phyloP scores from a whole-genome alignment of 352 stramenopile genomes.

The Globisporangium carolinianum region DNA sequence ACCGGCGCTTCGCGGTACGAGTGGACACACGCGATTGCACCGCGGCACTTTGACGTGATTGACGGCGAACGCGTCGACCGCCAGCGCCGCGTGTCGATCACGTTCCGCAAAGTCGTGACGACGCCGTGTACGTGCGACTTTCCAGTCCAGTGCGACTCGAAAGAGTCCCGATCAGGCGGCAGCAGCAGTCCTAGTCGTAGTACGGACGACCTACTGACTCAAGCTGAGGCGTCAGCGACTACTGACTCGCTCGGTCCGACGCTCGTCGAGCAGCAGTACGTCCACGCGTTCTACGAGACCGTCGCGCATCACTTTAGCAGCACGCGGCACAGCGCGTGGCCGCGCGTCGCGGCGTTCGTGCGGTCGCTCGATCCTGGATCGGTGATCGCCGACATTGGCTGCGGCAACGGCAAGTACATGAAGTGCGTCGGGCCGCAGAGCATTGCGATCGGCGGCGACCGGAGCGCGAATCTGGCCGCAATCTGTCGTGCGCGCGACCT shows the following conservation, averaged over 20 bases:
- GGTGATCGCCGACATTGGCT: constrained; percentile 75
- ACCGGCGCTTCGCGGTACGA: constrained; percentile 77
- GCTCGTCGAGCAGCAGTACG: constrained; percentile 68
- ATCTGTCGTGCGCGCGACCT: constrained; percentile 57
- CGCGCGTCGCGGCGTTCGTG: constrained; percentile 64
- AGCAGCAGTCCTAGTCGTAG: too few relatives aligned
- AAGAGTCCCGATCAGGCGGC: too few relatives aligned
- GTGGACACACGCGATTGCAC: constrained; percentile 85
- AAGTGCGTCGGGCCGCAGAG: constrained; percentile 60
- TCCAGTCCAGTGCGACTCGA: constrained; percentile 54
- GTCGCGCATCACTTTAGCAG: constrained; percentile 79
- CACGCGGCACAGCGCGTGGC: constrained; percentile 84
- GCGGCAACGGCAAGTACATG: constrained; percentile 88
- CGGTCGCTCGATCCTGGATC: constrained; percentile 43
- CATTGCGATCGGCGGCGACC: constrained; percentile 54
- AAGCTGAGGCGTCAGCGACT: neutral
- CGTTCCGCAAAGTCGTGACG: constrained; percentile 79
- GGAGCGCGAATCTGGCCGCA: constrained; percentile 48
- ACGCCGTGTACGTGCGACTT: constrained; percentile 65
- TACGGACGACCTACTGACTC: too few relatives aligned
- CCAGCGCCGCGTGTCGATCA: constrained; percentile 74
- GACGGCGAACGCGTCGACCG: constrained; percentile 61
- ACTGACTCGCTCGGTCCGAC: constrained; percentile 38
- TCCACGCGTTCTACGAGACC: constrained; percentile 85
- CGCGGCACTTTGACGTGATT: constrained; percentile 80